A percentile compares a stretch with the other conserved stretches of the same genome.
These are phyloP conservation scores for Stagonosporopsis cucurbitacearum DNA, from an alignment of 2,329 filamentous ascomycete genomes.

Conservation along the genomic window DNA sequence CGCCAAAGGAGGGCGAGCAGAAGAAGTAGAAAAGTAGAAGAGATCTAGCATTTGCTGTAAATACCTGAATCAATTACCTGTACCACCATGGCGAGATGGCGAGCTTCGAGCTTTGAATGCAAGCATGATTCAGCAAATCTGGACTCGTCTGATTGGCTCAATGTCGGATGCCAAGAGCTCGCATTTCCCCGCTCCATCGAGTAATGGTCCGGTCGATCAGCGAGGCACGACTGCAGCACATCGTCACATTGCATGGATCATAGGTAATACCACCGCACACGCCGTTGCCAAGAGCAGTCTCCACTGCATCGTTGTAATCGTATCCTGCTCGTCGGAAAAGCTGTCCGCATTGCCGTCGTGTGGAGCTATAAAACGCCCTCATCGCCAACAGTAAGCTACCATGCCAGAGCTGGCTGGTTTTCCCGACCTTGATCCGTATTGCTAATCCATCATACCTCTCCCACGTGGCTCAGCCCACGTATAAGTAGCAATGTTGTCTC, in stretches of 20 bases:
- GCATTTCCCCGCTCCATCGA: constrained; percentile 5
- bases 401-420: constrained; percentile 25
- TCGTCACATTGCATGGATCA: constrained; percentile 9
- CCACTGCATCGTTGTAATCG: constrained; percentile 21
- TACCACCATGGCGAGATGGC: constrained; percentile 21
- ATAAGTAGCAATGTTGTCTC: constrained; percentile 22
- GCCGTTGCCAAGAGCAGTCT: constrained; percentile 35
- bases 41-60: constrained; percentile 40
- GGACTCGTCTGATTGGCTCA: not conserved
- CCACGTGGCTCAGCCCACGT: not conserved
- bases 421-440: constrained; percentile 17
- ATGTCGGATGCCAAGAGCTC: constrained; percentile 10
- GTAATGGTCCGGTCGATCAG: not conserved
- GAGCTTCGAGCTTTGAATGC: not conserved
- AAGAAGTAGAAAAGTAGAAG: constrained; percentile 73
- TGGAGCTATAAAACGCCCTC: constrained; percentile 2
- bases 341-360: constrained; percentile 15
- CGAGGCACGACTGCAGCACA: constrained; percentile 6
- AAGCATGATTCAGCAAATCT: constrained; percentile 5
- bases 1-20: constrained; percentile 79
- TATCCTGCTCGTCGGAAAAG: constrained; percentile 13
- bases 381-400: constrained; percentile 6
- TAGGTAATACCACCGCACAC: constrained; percentile 13
- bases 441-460: constrained; percentile 2
- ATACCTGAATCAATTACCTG: constrained; percentile 43